These are phyloP conservation scores for Eutrema heterophyllum DNA, from an alignment of 345 rosid genomes.

Conservation along the genomic window DNA sequence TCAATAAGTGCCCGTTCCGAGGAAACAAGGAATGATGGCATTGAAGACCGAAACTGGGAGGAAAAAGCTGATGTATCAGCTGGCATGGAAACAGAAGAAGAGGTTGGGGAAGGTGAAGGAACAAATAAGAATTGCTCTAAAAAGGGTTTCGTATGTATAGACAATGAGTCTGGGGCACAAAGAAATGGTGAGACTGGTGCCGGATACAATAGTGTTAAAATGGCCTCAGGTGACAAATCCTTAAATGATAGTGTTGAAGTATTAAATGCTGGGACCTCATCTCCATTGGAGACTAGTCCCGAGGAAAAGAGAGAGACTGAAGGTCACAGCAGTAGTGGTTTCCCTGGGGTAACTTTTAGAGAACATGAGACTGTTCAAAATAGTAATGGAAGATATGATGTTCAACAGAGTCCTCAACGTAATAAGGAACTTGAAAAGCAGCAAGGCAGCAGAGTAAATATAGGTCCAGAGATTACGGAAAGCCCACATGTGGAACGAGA, in stretches of 20 bases:
- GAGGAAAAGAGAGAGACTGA: conserved; percentile 28
- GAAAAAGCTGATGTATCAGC: too few species aligned
- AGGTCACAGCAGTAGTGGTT: conserved; percentile 15
- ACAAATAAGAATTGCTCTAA: too few species aligned
- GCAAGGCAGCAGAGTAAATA: conserved; percentile 21
- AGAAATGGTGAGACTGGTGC: too few species aligned
- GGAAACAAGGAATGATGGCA: background rate
- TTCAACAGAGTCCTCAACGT: conserved; percentile 6
- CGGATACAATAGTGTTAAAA: too few species aligned
- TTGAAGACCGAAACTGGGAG: too few species aligned
- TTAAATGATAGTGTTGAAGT: background rate
- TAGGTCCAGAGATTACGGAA: conserved; percentile 30
- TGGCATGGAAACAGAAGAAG: too few species aligned
- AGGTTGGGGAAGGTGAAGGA: too few species aligned
- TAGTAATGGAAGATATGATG: conserved; percentile 14
- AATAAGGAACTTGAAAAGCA: conserved; percentile 20
- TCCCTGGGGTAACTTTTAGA: background rate
- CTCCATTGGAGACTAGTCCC: conserved; percentile 11
- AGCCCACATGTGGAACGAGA: conserved; percentile 28
- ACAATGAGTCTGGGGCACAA: too few species aligned
- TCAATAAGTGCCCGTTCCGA: background rate
- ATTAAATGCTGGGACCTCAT: background rate
- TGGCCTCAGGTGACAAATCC: too few species aligned
- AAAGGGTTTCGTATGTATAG: too few species aligned
- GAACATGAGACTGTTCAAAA: background rate